Percentiles rank a stretch among this genome's conserved stretches.
phyloP scores from a whole-genome alignment of 2,329 filamentous ascomycete genomes.

The Alternaria incomplexa region DNA sequence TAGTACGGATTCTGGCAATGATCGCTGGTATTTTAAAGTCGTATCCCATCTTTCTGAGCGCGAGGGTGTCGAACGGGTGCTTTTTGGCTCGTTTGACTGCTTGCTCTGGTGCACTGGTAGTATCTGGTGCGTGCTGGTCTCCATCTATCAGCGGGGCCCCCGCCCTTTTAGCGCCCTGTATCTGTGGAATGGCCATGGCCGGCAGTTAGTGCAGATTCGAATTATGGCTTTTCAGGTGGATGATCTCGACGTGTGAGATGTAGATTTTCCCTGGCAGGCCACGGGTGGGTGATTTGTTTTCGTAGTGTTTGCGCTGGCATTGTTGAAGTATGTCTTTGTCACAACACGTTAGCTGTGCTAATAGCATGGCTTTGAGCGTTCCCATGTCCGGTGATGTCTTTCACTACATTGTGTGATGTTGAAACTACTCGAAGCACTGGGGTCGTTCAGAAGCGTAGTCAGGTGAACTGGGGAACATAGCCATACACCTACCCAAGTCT shows the following conservation, averaged over 20 bases:
- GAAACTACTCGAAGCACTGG: not conserved
- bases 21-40: not conserved
- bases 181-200: not conserved
- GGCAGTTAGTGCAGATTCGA: not conserved
- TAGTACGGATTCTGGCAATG: not conserved
- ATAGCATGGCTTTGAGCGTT: not conserved
- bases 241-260: not conserved
- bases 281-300: not conserved
- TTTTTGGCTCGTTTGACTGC: not conserved
- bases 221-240: not conserved
- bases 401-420: not conserved
- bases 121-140: not conserved
- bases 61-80: not conserved
- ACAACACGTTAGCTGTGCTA: not conserved
- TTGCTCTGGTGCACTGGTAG: not conserved
- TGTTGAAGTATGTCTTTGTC: not conserved
- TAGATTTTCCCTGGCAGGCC: not conserved
- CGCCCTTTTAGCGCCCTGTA: not conserved
- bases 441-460: not conserved
- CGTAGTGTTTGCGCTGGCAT: not conserved
- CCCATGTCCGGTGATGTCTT: not conserved
- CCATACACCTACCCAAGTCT: not conserved
- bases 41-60: not conserved
- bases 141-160: not conserved
- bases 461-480: not conserved